Conservation (phyloP, 345 rosid genomes). For the Moringa oleifera region DNA sequence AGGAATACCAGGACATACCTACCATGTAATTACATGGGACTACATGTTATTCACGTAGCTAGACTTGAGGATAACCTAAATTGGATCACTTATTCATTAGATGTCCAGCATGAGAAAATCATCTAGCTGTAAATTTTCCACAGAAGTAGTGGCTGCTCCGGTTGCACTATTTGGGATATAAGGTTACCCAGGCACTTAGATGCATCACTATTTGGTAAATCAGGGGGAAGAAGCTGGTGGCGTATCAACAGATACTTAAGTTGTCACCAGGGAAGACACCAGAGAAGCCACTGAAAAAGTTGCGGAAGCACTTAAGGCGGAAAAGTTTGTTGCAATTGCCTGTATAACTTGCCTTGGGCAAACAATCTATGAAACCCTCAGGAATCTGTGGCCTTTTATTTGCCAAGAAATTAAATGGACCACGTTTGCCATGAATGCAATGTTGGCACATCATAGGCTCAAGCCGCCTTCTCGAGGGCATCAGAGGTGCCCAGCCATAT, state of each 20-base stretch:
- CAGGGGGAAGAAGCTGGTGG: constrained; percentile 19
- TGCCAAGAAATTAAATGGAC: constrained; percentile 34
- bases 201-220: constrained; percentile 16
- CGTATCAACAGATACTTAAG: constrained; percentile 18
- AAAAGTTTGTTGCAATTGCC: constrained; percentile 26
- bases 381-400: constrained; percentile 33
- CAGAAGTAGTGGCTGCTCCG: constrained; percentile 15
- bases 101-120: constrained; percentile 35
- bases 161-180: constrained; percentile 18
- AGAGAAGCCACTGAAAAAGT: constrained; percentile 10
- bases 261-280: constrained; percentile 16
- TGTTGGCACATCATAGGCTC: constrained; percentile 44
- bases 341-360: constrained; percentile 28
- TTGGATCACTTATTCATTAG: constrained; percentile 32
- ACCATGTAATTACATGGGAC: neutral
- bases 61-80: constrained; percentile 5
- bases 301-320: constrained; percentile 17
- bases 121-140: constrained; percentile 32
- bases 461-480: constrained; percentile 43
- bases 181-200: constrained; percentile 12
- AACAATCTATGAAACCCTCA: constrained; percentile 23
- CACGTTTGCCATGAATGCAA: constrained; percentile 34
- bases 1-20: neutral
- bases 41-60: neutral
- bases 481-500: constrained; percentile 52